Conservation (phyloP, 352 stramenopile species). For the Phytophthora nicotianae region DNA sequence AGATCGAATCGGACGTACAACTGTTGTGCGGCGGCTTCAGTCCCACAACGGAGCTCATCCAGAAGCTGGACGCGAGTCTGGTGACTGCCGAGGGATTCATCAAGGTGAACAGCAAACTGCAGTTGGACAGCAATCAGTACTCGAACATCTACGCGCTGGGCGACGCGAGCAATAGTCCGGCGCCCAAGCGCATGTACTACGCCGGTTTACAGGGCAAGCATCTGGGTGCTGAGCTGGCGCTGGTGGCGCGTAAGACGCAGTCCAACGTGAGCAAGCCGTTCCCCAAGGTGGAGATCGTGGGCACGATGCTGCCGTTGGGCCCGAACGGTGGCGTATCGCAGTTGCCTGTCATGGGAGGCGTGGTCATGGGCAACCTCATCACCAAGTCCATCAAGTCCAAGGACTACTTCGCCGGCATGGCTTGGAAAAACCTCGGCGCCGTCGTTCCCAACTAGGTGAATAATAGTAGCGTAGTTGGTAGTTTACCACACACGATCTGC, state of each 20-base stretch:
- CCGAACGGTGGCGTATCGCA: slow-evolving; percentile 58
- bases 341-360: slow-evolving; percentile 52
- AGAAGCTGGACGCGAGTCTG: slow-evolving; percentile 48
- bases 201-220: slow-evolving; percentile 52
- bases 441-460: slow-evolving; percentile 35
- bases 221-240: slow-evolving; percentile 40
- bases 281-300: slow-evolving; percentile 40
- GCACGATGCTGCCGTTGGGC: slow-evolving; percentile 53
- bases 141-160: slow-evolving; percentile 57
- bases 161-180: slow-evolving; percentile 54
- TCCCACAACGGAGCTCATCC: slow-evolving; percentile 35
- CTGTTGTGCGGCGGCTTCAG: slow-evolving; percentile 49
- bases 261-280: slow-evolving; percentile 44
- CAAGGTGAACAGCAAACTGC: slow-evolving; percentile 52
- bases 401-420: slow-evolving; percentile 50
- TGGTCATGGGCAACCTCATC: slow-evolving; percentile 58
- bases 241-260: slow-evolving; percentile 43
- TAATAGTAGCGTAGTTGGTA: too few species aligned
- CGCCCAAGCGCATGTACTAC: slow-evolving; percentile 46
- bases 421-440: slow-evolving; percentile 43
- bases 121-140: slow-evolving; percentile 53
- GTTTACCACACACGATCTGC: too few species aligned
- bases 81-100: slow-evolving; percentile 45
- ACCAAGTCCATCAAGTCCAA: slow-evolving; percentile 54
- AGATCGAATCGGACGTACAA: slow-evolving; percentile 63